Conservation (phyloP, 345 rosid genomes). For the Bretschneidera sinensis region DNA sequence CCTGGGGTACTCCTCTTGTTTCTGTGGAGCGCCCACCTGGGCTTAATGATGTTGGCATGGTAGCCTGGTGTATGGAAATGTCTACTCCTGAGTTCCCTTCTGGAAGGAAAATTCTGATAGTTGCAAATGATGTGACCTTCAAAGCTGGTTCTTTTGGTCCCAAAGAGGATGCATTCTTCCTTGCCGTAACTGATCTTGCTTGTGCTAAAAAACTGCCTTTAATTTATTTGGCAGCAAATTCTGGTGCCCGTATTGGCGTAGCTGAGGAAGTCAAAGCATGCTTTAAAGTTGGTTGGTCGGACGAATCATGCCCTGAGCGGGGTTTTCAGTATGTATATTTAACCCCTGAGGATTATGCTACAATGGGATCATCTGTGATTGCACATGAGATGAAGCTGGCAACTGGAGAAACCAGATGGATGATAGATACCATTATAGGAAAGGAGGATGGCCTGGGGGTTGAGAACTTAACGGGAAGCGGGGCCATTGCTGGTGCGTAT, state of each 20-base stretch:
- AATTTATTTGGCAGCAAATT: constrained; percentile 95
- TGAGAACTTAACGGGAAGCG: constrained; percentile 95
- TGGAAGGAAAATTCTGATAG: constrained; percentile 77
- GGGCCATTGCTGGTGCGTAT: constrained; percentile 97
- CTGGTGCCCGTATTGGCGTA: constrained; percentile 97
- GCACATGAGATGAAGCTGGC: constrained; percentile 79
- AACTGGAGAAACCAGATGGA: constrained; percentile 84
- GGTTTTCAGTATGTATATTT: constrained; percentile 91
- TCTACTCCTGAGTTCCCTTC: constrained; percentile 88
- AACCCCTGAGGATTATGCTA: constrained; percentile 67
- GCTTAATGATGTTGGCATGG: constrained; percentile 92
- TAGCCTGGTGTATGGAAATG: constrained; percentile 95
- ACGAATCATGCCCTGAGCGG: constrained; percentile 77
- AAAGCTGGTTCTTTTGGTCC: constrained; percentile 99
- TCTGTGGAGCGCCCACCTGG: constrained; percentile 61
- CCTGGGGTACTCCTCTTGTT: constrained; percentile 70
- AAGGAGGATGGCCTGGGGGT: constrained; percentile 97
- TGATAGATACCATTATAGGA: constrained; percentile 89
- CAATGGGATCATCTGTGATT: constrained; percentile 73
- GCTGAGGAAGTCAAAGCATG: constrained; percentile 93
- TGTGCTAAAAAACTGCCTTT: constrained; percentile 84
- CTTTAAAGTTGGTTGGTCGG: constrained; percentile 94
- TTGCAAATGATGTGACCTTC: constrained; percentile 93
- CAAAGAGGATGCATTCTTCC: constrained; percentile 95
- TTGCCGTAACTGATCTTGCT: constrained; percentile 89